Evolutionary conservation across 2,329 filamentous ascomycete species (phyloP).

Genomic region (Ceratocystis papillata): DNA sequence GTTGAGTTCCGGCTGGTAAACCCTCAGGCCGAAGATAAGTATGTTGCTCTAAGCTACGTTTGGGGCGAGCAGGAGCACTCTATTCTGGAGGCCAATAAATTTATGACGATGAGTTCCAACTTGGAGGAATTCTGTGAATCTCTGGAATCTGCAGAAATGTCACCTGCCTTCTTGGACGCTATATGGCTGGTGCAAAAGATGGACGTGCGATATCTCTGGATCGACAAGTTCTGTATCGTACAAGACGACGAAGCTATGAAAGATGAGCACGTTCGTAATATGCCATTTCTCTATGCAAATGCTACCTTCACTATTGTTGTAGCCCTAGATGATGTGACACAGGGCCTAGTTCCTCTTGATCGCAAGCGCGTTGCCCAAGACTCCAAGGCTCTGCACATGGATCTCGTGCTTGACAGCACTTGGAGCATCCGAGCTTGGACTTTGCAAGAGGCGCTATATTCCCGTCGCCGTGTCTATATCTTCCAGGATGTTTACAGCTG

Average conservation of each 20-base stretch:
- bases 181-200: constrained; percentile 38
- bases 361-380: constrained; percentile 29
- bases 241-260: constrained; percentile 36
- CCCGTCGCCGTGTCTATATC: constrained; percentile 36
- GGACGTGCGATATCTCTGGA: constrained; percentile 37
- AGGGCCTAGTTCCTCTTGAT: constrained; percentile 33
- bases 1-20: constrained; percentile 34
- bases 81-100: constrained; percentile 27
- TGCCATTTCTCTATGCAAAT: constrained; percentile 39
- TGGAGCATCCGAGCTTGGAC: constrained; percentile 38
- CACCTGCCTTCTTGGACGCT: constrained; percentile 36
- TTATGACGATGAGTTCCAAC: constrained; percentile 33
- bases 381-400: constrained; percentile 31
- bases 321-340: constrained; percentile 34
- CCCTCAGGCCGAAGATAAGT: constrained; percentile 34
- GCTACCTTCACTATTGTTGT: constrained; percentile 38
- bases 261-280: constrained; percentile 35
- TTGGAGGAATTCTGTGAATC: constrained; percentile 32
- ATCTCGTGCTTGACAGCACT: constrained; percentile 33
- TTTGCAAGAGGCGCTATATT: constrained; percentile 36
- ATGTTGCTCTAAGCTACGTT: constrained; percentile 40
- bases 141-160: constrained; percentile 34
- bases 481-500: constrained; percentile 37
- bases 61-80: constrained; percentile 30
- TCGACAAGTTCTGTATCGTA: constrained; percentile 38